Evolutionary conservation across 73 alveolate genomes (phyloP).

Genomic region (Tetrahymena malaccensis): DNA sequence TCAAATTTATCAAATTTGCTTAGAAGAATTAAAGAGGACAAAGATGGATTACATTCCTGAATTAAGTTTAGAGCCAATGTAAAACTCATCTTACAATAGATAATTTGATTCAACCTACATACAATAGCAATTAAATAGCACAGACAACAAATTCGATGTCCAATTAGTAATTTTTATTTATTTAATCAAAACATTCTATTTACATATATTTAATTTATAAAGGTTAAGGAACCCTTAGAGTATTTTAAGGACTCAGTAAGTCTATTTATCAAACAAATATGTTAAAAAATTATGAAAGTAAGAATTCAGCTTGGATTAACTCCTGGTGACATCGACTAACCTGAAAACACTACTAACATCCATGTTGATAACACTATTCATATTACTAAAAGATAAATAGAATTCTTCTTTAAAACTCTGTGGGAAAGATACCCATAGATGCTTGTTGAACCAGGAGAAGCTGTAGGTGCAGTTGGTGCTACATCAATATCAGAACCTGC

Average conservation of each 20-base stretch:
- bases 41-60: background rate
- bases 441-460: constrained; percentile 32
- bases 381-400: background rate
- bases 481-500: constrained; percentile 99
- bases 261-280: background rate
- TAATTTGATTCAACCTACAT: background rate
- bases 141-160: background rate
- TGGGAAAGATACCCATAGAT: constrained; percentile 23
- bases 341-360: background rate
- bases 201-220: background rate
- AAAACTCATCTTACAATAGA: background rate
- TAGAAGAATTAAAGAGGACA: background rate
- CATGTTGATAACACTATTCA: background rate
- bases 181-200: background rate
- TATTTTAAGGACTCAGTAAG: background rate
- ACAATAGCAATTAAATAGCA: background rate
- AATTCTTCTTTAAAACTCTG: constrained; percentile 15
- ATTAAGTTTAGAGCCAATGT: background rate
- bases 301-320: background rate
- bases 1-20: background rate
- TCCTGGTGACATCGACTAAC: background rate
- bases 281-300: background rate
- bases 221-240: background rate
- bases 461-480: constrained; percentile 45
- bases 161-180: background rate